phyloP scores from a whole-genome alignment of 108 stramenopile genomes.

The Cylindrotheca fusiformis region DNA sequence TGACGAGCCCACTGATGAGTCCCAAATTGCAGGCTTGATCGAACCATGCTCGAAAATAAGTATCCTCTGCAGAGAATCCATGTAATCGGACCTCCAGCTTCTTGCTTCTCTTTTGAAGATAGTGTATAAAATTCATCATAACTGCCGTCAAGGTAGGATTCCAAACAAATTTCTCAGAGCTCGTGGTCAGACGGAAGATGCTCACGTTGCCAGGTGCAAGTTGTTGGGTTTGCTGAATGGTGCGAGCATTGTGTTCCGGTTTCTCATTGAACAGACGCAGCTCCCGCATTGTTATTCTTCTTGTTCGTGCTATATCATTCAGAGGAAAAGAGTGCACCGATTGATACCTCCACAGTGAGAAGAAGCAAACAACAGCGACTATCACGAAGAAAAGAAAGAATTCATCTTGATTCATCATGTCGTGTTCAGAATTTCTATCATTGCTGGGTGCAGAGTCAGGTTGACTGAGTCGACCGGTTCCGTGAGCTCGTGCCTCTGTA shows the following conservation, averaged over 20 bases:
- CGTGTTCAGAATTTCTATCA: no score
- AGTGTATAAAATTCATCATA: not conserved
- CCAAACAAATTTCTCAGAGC: not conserved
- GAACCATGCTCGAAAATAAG: not conserved
- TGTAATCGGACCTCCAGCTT: not conserved
- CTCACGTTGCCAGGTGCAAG: not conserved
- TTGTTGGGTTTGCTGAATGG: not conserved
- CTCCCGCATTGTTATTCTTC: not conserved
- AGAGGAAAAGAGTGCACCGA: no score
- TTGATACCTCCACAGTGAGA: no score
- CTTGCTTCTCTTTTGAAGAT: not conserved
- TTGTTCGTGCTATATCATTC: not conserved
- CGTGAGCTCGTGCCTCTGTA: no score
- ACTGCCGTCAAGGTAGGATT: not conserved
- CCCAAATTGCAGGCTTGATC: not conserved
- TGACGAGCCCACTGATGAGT: not conserved
- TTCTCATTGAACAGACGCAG: not conserved
- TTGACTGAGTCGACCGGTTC: no score
- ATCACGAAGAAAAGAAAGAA: no score
- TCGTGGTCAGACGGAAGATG: not conserved
- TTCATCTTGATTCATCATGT: no score
- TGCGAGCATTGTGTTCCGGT: not conserved
- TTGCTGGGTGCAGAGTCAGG: no score
- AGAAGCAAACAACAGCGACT: no score
- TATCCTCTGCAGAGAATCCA: not conserved